phyloP scores from a whole-genome alignment of 176 grass and related monocot species.

The Metroxylon sagu region DNA sequence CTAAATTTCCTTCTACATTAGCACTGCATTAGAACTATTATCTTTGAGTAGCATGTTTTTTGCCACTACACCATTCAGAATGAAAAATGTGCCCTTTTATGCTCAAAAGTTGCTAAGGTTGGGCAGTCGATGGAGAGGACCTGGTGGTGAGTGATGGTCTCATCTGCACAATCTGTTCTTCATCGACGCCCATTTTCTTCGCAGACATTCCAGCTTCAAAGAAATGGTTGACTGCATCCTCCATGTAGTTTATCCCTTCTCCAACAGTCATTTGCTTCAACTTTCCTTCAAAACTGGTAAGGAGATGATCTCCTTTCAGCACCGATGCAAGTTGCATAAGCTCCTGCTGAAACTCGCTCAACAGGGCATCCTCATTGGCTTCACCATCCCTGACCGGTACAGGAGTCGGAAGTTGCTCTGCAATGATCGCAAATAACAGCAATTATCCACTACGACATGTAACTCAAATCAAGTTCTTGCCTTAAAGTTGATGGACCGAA shows the following conservation, averaged over 20 bases:
- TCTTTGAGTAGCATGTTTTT: no score
- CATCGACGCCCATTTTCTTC: conserved; percentile 63
- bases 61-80: no score
- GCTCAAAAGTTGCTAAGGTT: conserved; percentile 21
- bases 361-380: conserved; percentile 79
- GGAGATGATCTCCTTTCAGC: conserved; percentile 69
- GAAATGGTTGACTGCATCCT: conserved; percentile 44
- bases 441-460: not conserved
- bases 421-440: not conserved
- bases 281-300: conserved; percentile 49
- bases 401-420: conserved; percentile 77
- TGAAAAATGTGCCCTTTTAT: no score
- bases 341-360: conserved; percentile 94
- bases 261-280: conserved; percentile 57
- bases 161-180: conserved; percentile 91
- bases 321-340: conserved; percentile 78
- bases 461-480: no score
- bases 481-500: no score
- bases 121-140: conserved; percentile 5
- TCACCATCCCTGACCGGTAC: conserved; percentile 47
- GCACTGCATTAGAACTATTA: no score
- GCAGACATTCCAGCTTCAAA: conserved; percentile 70
- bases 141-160: conserved; percentile 84
- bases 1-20: no score
- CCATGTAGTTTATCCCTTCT: conserved; percentile 80